Conservation (phyloP, 23 red algal genomes). For the Gracilariopsis chorda region DNA sequence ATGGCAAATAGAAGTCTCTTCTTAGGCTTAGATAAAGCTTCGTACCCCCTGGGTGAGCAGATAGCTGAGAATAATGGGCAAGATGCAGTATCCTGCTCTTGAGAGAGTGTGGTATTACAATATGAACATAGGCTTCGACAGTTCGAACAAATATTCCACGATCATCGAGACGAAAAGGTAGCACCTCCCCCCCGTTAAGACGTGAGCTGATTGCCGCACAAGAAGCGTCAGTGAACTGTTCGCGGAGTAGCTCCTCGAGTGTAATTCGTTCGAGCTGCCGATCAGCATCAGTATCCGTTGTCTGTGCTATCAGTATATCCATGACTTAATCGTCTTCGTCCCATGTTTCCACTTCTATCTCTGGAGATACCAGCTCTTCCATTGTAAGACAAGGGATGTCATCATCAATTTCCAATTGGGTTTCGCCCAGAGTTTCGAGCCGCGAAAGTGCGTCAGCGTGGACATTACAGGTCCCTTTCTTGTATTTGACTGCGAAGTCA, state of each 20-base stretch:
- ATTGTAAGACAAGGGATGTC: too few species aligned
- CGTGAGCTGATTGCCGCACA: neutral
- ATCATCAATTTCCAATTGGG: too few species aligned
- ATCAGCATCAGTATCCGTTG: too few species aligned
- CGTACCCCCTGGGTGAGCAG: neutral
- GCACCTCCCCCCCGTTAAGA: neutral
- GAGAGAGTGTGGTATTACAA: neutral
- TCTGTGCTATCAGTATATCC: too few species aligned
- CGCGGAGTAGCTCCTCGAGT: neutral
- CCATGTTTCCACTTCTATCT: too few species aligned
- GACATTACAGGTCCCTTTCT: too few species aligned
- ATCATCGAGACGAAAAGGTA: neutral
- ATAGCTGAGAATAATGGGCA: neutral
- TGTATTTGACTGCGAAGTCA: too few species aligned
- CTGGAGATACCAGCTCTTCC: too few species aligned
- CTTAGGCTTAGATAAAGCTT: neutral
- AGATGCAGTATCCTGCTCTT: neutral
- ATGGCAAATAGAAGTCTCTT: neutral
- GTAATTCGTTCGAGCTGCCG: too few species aligned
- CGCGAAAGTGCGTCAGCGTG: too few species aligned
- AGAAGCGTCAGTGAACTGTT: neutral
- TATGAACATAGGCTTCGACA: neutral
- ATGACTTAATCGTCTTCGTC: too few species aligned
- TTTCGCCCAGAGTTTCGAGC: too few species aligned
- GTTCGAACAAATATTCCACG: neutral